Base-by-base conservation (phyloP, 2,329 filamentous ascomycete species). In the Didymellaceae sp. region DNA sequence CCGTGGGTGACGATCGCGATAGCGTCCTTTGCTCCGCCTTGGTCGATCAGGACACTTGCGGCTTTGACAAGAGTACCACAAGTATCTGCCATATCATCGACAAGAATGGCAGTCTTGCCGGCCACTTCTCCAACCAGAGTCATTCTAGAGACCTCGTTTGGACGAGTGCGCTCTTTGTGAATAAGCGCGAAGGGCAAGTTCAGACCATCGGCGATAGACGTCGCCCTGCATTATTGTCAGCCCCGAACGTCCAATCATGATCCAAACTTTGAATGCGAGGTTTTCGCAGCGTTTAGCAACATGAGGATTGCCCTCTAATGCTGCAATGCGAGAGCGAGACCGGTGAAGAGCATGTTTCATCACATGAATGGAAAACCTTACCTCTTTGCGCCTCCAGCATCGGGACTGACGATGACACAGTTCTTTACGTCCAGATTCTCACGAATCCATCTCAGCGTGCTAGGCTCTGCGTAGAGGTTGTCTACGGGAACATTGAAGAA, bases 71-170 rank as follows among this genome's bases (percentile, higher is more conserved):
- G 79, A 1, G 91, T 96, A 61, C 91, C 91, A 73, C 92, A 97
- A 4, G 93, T 97, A 71, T 97, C 93, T 24, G 92, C 92, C 91
- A 97, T 97, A 72, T 97, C 93, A 72, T 97, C 93, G 38, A 99
- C 93, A 39, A 99, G 86, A 68, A 99, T 97, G 53, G 93, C 93
- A 22, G 93, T 87, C 78, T 94, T 94, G 77, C 90, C 89, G 61
- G 86, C 83, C 37, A 97, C 94, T 60, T 95, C 91, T 61, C 94
- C 94, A 41, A 97, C 93, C n/a, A 99, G 87, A 1, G 91, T 90
- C 91, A 96, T 96, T 65, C 90, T 87, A 8, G 89, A 91, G 54
- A 96, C 91, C 69, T 95, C 91, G 67, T 96, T 95, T 9, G 87
- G 87, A n/a, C 90, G 86, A 5, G 91, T 89, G 50, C 92, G 89